Base-by-base conservation (phyloP, 345 rosid genomes). In the Tarenaya hassleriana region DNA sequence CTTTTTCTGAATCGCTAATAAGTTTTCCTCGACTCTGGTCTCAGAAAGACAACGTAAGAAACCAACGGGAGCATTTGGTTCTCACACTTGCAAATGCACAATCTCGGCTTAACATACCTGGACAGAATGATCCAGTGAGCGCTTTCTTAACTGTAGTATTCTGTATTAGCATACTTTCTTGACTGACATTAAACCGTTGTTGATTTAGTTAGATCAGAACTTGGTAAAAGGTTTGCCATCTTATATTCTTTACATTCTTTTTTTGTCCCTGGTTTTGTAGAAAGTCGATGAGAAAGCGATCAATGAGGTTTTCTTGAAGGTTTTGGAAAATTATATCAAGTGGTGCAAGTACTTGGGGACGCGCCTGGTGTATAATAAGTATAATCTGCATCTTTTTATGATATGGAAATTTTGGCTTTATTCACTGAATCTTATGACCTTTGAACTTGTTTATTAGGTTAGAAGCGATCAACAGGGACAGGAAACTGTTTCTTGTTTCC, bases 221-320 rank as follows among this genome's bases (percentile, higher is more conserved):
- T 56, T 60, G 50, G 33, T 41, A 45, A 48, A 38, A 33, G 39
- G 27, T 14, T 8, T 51, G 40, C 35, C 40, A 49, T 41, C 56
- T 59, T 2, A 50, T 43, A n/a, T 5, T 40, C 9, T 0, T 17
- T n/a, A n/a, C 24, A 10, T 34, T 17, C 17, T 17, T 42, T 13
- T n/a, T n/a, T n/a, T n/a, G n/a, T 20, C 8, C 14, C 16, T 42
- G 14, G 60, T 8, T 19, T 4, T 68, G 35, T 70, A 92, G 98
- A 88, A 92, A 73, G 79, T 92, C 47, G 98, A 92, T 60, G 98
- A 88, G 74, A 83, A 85, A 62, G 90, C 97, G 46, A 75, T 92
- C 82, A 81, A 88, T 65, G 95, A 75, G 45, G 94, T 88, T 56
- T 92, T 92, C 80, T 55, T 66, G 77, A 92, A 88, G 74, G 98